Conservation (phyloP, 2,329 filamentous ascomycete species). For the Endoconidiophora polonica region DNA sequence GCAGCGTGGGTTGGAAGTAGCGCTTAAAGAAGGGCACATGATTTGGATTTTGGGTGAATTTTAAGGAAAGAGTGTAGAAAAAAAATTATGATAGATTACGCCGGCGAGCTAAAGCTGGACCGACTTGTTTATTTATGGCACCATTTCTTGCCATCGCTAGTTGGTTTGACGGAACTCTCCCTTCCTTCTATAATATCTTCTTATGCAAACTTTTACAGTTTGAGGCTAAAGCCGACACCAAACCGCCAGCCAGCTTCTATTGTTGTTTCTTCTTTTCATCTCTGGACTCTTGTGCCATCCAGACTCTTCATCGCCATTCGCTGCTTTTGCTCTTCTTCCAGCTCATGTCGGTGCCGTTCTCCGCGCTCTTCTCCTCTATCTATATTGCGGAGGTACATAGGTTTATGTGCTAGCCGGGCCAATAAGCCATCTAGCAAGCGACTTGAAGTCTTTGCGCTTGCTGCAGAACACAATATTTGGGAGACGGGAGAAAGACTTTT, state of each 20-base stretch:
- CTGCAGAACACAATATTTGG: conserved; percentile 21
- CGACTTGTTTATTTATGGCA: no score
- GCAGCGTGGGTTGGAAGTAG: no score
- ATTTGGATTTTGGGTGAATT: no score
- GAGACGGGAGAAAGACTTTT: conserved; percentile 39
- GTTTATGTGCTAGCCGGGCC: conserved; percentile 27
- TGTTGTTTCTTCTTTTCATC: background rate
- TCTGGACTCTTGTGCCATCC: background rate
- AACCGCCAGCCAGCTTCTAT: background rate
- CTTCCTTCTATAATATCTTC: no score
- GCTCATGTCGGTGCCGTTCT: conserved; percentile 14
- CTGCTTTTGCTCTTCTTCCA: background rate
- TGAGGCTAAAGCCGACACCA: no score
- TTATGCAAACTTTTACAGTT: no score
- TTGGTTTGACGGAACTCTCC: no score
- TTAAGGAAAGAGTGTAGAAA: no score
- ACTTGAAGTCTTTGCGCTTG: conserved; percentile 55
- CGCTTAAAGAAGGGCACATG: no score
- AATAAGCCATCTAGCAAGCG: conserved; percentile 35
- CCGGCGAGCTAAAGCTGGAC: no score
- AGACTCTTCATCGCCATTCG: background rate
- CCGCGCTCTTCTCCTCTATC: conserved; percentile 12
- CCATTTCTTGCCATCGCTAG: no score
- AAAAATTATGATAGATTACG: no score
- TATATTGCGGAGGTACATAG: conserved; percentile 20